Conservation (phyloP, 306 rosid genomes). For the Cicer pinnatifidum region DNA sequence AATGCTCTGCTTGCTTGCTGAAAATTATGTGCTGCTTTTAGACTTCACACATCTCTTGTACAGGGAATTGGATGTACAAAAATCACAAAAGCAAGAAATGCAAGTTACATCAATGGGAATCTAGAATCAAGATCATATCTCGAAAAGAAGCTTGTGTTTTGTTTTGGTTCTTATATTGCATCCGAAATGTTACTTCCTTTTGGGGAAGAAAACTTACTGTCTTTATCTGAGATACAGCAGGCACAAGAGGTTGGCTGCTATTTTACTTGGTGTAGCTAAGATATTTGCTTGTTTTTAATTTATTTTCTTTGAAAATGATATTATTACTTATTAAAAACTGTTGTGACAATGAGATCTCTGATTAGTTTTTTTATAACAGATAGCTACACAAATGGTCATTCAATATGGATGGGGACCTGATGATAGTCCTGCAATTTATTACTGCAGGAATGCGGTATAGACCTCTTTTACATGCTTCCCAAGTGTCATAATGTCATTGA, state of each 20-base stretch:
- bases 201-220: slow-evolving; percentile 90
- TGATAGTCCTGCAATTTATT: slow-evolving; percentile 95
- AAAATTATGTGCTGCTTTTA: slow-evolving; percentile 20
- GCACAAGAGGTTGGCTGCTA: slow-evolving; percentile 85
- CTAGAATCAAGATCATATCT: slow-evolving; percentile 93
- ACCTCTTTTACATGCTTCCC: slow-evolving; percentile 47
- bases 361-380: slow-evolving; percentile 57
- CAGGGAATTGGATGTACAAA: slow-evolving; percentile 99
- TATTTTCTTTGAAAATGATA: slow-evolving; percentile 22
- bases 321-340: slow-evolving; percentile 19
- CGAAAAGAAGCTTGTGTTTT: slow-evolving; percentile 94
- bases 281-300: slow-evolving; percentile 41
- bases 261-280: slow-evolving; percentile 34
- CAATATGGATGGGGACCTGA: slow-evolving; percentile 99
- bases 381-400: slow-evolving; percentile 95
- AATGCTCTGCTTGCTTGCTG: slow-evolving; percentile 23
- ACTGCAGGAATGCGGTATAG: slow-evolving; percentile 78
- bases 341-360: slow-evolving; percentile 35
- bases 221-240: slow-evolving; percentile 76
- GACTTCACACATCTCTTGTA: background rate
- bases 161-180: slow-evolving; percentile 89
- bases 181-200: slow-evolving; percentile 94
- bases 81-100: slow-evolving; percentile 73
- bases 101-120: slow-evolving; percentile 68
- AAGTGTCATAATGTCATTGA: slow-evolving; percentile 26